These are phyloP conservation scores for Calonectria honghensis DNA, from an alignment of 2,329 filamentous ascomycete species.

Conservation along the genomic window DNA sequence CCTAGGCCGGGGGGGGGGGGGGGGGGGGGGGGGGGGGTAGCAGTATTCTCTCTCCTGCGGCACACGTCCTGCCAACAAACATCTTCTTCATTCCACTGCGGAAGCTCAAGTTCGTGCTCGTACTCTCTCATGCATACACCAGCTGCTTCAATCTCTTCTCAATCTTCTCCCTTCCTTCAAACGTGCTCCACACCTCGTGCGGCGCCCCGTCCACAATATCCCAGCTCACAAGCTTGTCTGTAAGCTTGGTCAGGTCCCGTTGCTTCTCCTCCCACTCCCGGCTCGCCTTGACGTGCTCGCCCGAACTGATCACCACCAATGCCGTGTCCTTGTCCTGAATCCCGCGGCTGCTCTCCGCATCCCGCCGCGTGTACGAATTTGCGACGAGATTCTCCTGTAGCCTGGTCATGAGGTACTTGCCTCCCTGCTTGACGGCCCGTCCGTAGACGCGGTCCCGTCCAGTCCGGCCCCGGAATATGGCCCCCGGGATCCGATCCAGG, in stretches of 20 bases:
- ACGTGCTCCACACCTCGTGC: slow-evolving; percentile 88
- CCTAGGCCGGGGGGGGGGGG: background rate
- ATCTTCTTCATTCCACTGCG: background rate
- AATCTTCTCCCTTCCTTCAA: slow-evolving; percentile 82
- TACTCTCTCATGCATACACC: slow-evolving; percentile 63
- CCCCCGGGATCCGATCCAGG: slow-evolving; percentile 85
- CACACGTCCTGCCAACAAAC: background rate
- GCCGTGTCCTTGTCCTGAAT: slow-evolving; percentile 87
- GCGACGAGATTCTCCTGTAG: slow-evolving; percentile 95
- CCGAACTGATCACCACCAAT: slow-evolving; percentile 88
- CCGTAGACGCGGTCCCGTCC: slow-evolving; percentile 92
- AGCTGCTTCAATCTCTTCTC: slow-evolving; percentile 86
- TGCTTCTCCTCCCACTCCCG: slow-evolving; percentile 89
- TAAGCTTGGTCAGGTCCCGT: slow-evolving; percentile 87
- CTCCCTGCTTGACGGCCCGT: slow-evolving; percentile 83
- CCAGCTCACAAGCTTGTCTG: slow-evolving; percentile 86
- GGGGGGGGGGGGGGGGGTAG: background rate
- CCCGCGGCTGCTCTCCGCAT: slow-evolving; percentile 84
- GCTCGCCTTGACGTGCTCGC: slow-evolving; percentile 79
- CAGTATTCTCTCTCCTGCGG: background rate
- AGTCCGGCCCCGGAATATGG: slow-evolving; percentile 86
- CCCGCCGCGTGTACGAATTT: slow-evolving; percentile 87
- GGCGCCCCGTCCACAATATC: slow-evolving; percentile 90
- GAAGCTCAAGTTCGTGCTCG: background rate
- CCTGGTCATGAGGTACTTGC: slow-evolving; percentile 91